These are phyloP conservation scores for Cyclotella kingstonii DNA, from an alignment of 108 stramenopile genomes.

Conservation along the genomic window DNA sequence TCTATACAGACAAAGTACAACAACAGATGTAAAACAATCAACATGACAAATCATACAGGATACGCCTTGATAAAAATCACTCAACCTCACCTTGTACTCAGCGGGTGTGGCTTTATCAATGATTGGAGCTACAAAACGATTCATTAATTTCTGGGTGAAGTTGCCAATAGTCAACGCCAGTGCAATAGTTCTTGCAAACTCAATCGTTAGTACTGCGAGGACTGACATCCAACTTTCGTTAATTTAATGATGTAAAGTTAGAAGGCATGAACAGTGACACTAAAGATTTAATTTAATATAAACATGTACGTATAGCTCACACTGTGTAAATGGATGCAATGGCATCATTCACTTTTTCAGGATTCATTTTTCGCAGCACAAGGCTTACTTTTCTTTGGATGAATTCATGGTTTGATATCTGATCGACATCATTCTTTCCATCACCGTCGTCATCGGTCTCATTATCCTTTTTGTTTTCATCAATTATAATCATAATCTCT, in stretches of 20 bases:
- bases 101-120: conserved; percentile 60
- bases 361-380: conserved; percentile 86
- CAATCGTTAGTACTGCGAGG: conserved; percentile 83
- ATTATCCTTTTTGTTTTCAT: conserved; percentile 91
- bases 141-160: conserved; percentile 62
- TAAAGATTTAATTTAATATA: too few species aligned
- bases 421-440: conserved; percentile 71
- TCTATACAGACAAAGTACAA: conserved; percentile 10
- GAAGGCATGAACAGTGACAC: conserved; percentile 8
- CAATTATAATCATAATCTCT: conserved; percentile 68
- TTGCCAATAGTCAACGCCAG: conserved; percentile 84
- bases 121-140: conserved; percentile 68
- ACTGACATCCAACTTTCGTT: conserved; percentile 85
- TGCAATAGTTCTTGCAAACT: conserved; percentile 87
- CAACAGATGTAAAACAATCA: neutral
- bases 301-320: too few species aligned
- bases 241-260: conserved; percentile 31
- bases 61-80: too few species aligned
- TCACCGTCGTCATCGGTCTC: conserved; percentile 77
- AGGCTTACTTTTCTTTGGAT: conserved; percentile 80
- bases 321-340: conserved; percentile 56
- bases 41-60: too few species aligned
- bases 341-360: conserved; percentile 75
- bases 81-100: conserved; percentile 61
- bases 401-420: conserved; percentile 67